Evolutionary conservation across 228 moss, liverwort and hornwort genomes (phyloP).

Genomic region (Sphagnum fallax): DNA sequence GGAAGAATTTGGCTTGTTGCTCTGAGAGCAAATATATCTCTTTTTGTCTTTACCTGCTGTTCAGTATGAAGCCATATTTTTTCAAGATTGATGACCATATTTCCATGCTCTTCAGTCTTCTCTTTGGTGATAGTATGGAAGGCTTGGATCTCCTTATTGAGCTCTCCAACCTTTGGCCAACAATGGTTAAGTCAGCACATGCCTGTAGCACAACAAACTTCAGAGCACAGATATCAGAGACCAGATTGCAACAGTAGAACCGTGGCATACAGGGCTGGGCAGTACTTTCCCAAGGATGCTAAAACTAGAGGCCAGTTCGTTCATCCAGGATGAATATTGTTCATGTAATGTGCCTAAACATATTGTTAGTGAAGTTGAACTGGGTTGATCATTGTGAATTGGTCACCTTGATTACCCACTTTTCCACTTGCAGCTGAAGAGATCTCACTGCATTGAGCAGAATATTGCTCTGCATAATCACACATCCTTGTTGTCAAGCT

Average conservation of each 20-base stretch:
- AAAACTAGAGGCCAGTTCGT: neutral
- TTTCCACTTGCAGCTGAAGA: constrained; percentile 19
- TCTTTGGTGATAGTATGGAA: constrained; percentile 30
- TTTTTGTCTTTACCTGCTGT: constrained; percentile 30
- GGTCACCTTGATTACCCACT: constrained; percentile 31
- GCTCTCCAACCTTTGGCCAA: constrained; percentile 33
- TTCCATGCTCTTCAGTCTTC: constrained; percentile 42
- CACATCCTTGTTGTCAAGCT: neutral
- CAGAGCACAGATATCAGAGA: neutral
- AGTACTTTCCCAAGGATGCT: neutral
- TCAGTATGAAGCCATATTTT: constrained; percentile 35
- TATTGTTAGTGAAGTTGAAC: no score
- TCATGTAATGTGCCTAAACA: neutral
- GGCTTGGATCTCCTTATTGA: constrained; percentile 27
- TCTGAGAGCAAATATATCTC: no score
- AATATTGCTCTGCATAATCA: constrained; percentile 20
- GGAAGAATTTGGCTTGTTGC: no score
- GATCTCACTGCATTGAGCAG: constrained; percentile 28
- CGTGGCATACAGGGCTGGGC: neutral
- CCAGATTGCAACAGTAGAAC: neutral
- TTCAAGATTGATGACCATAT: constrained; percentile 18
- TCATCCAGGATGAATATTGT: neutral
- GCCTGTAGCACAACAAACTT: no score
- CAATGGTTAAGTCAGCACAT: neutral
- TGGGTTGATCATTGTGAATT: no score